These are phyloP conservation scores for Fusarium beomiforme DNA, from an alignment of 2,329 filamentous ascomycete species.

Conservation along the genomic window DNA sequence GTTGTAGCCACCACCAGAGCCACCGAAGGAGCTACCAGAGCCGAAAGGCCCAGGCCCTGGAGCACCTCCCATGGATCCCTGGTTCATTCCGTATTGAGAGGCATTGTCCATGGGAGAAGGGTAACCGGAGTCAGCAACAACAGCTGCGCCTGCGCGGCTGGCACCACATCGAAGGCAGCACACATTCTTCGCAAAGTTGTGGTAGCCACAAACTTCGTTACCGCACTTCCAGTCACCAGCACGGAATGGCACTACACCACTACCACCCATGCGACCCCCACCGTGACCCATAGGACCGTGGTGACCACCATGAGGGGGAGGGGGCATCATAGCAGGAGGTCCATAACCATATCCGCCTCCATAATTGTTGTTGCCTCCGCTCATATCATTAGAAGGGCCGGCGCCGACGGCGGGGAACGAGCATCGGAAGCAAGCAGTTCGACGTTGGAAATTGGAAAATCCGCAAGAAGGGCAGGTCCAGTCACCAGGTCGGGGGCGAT, in stretches of 20 bases:
- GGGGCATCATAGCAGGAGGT: slow-evolving; percentile 84
- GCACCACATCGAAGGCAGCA: slow-evolving; percentile 97
- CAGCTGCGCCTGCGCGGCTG: slow-evolving; percentile 90
- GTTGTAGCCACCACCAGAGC: slow-evolving; percentile 68
- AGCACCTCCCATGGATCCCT: slow-evolving; percentile 85
- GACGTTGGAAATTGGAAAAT: slow-evolving; percentile 99
- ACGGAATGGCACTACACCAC: slow-evolving; percentile 93
- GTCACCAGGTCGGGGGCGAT: slow-evolving; percentile 94
- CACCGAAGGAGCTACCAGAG: slow-evolving; percentile 74
- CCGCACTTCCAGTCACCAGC: slow-evolving; percentile 99
- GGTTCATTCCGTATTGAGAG: slow-evolving; percentile 85
- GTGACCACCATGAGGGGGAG: slow-evolving; percentile 75
- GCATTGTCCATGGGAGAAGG: slow-evolving; percentile 89
- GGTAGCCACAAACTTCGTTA: slow-evolving; percentile 95
- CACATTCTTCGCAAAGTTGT: slow-evolving; percentile 99
- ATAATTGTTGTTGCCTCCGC: slow-evolving; percentile 72
- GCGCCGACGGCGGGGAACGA: slow-evolving; percentile 95
- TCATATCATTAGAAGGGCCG: slow-evolving; percentile 73
- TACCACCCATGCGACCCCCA: slow-evolving; percentile 79
- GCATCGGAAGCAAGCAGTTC: slow-evolving; percentile 98
- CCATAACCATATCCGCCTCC: slow-evolving; percentile 63
- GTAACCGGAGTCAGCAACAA: slow-evolving; percentile 93
- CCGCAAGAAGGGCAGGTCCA: slow-evolving; percentile 99
- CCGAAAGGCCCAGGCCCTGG: slow-evolving; percentile 82
- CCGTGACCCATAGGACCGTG: slow-evolving; percentile 66